Evolutionary conservation across 345 rosid genomes (phyloP).

Genomic region (Clarkia xantiana): DNA sequence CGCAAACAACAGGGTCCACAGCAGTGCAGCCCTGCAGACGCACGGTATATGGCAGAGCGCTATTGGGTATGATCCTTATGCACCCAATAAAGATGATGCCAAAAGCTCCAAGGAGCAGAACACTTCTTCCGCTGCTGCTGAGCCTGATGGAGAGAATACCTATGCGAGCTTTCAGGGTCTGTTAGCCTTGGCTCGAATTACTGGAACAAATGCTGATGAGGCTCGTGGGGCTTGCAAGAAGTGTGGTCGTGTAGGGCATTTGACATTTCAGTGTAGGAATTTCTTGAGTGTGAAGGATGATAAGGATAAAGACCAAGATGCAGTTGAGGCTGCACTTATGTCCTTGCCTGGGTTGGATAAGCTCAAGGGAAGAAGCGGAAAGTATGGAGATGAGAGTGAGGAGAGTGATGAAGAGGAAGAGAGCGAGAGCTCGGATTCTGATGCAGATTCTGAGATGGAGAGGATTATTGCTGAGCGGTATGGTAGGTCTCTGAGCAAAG

Average conservation of each 20-base stretch:
- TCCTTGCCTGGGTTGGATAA: slow-evolving; percentile 59
- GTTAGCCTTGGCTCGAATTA: slow-evolving; percentile 67
- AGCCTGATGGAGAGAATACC: slow-evolving; percentile 61
- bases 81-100: slow-evolving; percentile 69
- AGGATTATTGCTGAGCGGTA: slow-evolving; percentile 63
- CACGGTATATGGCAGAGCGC: slow-evolving; percentile 99
- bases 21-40: slow-evolving; percentile 95
- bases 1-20: slow-evolving; percentile 94
- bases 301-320: slow-evolving; percentile 52
- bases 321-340: slow-evolving; percentile 34
- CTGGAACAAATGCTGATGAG: slow-evolving; percentile 63
- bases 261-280: slow-evolving; percentile 80
- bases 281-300: slow-evolving; percentile 64
- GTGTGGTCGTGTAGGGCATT: slow-evolving; percentile 91
- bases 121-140: slow-evolving; percentile 21
- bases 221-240: slow-evolving; percentile 87
- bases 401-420: slow-evolving; percentile 47
- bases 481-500: slow-evolving; percentile 32
- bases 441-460: slow-evolving; percentile 81
- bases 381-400: slow-evolving; percentile 20
- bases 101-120: slow-evolving; percentile 28
- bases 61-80: slow-evolving; percentile 90
- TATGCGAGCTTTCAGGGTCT: slow-evolving; percentile 79
- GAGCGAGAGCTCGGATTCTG: slow-evolving; percentile 70
- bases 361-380: slow-evolving; percentile 48